Conservation (phyloP, 2,329 filamentous ascomycete genomes). For the Colletotrichum euphorbiae region DNA sequence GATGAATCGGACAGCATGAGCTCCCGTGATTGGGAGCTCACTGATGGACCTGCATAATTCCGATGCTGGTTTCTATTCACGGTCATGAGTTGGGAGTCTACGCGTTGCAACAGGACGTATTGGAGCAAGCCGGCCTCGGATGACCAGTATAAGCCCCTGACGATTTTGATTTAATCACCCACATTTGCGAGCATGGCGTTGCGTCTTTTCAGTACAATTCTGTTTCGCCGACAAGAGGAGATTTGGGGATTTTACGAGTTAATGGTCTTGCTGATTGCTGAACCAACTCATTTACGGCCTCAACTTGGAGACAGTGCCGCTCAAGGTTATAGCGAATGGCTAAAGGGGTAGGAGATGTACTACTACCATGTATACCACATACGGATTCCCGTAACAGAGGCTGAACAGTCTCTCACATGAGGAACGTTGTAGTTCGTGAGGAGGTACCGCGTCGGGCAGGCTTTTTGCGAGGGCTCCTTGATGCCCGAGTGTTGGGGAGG, state of each 20-base stretch:
- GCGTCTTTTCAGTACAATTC: conserved; percentile 21
- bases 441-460: neutral
- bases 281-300: neutral
- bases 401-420: neutral
- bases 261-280: neutral
- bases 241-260: neutral
- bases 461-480: neutral
- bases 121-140: neutral
- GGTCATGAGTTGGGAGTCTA: neutral
- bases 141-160: neutral
- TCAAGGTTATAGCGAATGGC: neutral
- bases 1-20: conserved; percentile 1
- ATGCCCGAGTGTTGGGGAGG: neutral
- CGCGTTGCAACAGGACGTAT: neutral
- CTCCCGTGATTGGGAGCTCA: neutral
- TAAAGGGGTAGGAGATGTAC: neutral
- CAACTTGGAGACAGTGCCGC: neutral
- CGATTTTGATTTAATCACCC: conserved; percentile 22
- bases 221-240: neutral
- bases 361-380: neutral
- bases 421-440: neutral
- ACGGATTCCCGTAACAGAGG: neutral
- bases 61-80: neutral
- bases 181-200: conserved; percentile 37
- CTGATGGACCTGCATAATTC: neutral